Percentiles rank a stretch among this genome's conserved stretches.
Evolutionary conservation across 2,329 filamentous ascomycete genomes (phyloP).

Genomic region (Daldinia sp.): DNA sequence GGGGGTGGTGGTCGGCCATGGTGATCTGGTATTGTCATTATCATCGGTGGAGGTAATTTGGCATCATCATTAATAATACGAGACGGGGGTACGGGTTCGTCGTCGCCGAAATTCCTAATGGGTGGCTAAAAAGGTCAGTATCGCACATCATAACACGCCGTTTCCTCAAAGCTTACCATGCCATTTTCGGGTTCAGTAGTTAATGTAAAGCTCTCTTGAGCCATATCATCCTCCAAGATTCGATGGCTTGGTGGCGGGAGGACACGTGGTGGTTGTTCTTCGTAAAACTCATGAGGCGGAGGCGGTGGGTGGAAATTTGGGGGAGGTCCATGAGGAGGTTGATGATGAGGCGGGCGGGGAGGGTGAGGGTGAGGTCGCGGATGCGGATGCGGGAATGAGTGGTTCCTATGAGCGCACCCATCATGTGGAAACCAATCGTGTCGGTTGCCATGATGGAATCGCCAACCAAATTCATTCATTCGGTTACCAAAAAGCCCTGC

Average conservation of each 20-base stretch:
- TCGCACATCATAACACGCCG: not conserved
- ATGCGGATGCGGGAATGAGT: constrained; percentile 38
- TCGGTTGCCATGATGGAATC: constrained; percentile 36
- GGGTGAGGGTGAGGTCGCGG: constrained; percentile 35
- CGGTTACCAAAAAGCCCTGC: constrained; percentile 21
- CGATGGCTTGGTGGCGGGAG: constrained; percentile 6
- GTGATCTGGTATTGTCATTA: constrained; percentile 11
- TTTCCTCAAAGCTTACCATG: constrained; percentile 19
- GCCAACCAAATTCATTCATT: constrained; percentile 35
- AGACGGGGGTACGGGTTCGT: constrained; percentile 10
- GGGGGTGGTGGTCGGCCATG: constrained; percentile 16
- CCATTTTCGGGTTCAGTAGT: not conserved
- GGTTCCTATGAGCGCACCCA: constrained; percentile 41
- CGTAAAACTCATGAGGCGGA: constrained; percentile 21
- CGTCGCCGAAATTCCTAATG: constrained; percentile 4
- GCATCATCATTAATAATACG: not conserved
- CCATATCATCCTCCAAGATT: not conserved
- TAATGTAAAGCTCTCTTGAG: constrained; percentile 1
- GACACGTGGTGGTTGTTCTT: constrained; percentile 8
- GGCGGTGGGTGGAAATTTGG: constrained; percentile 34
- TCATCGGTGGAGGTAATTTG: constrained; percentile 17
- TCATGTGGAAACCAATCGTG: constrained; percentile 37
- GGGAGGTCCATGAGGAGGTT: constrained; percentile 45
- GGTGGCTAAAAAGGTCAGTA: constrained; percentile 22
- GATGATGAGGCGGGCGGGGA: no score